Evolutionary conservation across 179 eudicot genomes (phyloP), one percentile per base, ranked within the genome.

Genomic region (Beta corolliflora): DNA sequence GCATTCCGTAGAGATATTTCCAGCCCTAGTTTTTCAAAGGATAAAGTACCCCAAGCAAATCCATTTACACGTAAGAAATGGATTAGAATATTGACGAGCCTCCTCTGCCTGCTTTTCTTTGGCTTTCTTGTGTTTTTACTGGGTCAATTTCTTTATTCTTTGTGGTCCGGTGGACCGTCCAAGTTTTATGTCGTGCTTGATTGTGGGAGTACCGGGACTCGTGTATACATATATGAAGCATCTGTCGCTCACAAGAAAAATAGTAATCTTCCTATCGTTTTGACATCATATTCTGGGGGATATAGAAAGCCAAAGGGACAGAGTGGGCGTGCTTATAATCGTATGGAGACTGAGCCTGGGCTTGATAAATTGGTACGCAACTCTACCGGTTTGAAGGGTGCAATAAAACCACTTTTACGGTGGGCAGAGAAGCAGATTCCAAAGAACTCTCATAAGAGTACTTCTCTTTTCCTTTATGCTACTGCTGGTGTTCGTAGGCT

Each of bases 291-390:
- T 76, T 94, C 99, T 31, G 94, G 88, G 85, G 83, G 79, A 53
- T 82, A 71, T 41, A 88, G 76, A 56, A 96, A 92, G 84, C 88
- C 91, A 46, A 89, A 84, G 78, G 87, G 91, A 11, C 91, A 90
- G 76, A 92, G 85, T 76, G 97, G 97, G 68, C 94, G 97, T 67
- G 99, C 99, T 84, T 97, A 97, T 81, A 91, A 92, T 69, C 89
- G 99, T 69, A 97, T 90, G 98, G 99, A 97, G 90, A 97, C 98
- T 68, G 98, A 94, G 80, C 99, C 99, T 66, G 99, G 97, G 76
- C 91, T 97, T 84, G 97, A 97, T 88, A 97, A 94, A 79, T 73
- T 97, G 87, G 99, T 92, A 65, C 97, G 87, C 79, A 97, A 94
- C 83, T 73, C 85, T 50, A 81, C 93, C 76, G 98, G 98, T 61